Base-by-base conservation (phyloP, 805 yeast genomes). In the Debaryomyces prosopidis region DNA sequence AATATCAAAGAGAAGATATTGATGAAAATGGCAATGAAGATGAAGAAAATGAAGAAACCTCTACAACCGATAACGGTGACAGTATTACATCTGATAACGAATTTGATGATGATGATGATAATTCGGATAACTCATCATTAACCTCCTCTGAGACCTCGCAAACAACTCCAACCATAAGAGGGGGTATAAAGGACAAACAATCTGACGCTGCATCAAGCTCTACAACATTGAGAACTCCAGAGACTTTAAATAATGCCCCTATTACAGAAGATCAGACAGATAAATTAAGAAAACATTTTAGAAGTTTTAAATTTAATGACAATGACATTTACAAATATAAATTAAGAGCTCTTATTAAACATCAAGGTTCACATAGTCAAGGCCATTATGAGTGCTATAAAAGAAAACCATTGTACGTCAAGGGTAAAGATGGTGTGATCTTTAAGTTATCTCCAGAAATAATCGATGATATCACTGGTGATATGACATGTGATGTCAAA, bases 301-400 rank as follows among this genome's bases (percentile, higher is more conserved):
- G 68, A 50, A 46, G 65, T 50, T 55, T 68, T 51, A 65, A 70
- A 49, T 69, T 69, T 59, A 65, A 64, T 52, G 75, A 69, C 7
- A 69, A 71, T 46, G 73, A 69, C 50, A 60, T 59, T 28, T 69
- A 65, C 48, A 75, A 68, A 34, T 90, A 88, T 61, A 70, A 71
- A 48, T 71, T 94, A 31, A 79, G 76, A 49, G 86, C 97, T 0
- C 69, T 89, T 49, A 82, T 94, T 15, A 78, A 90, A 52, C 98
- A 94, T 61, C 81, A 84, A 38, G 99, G 99, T 0, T 82, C 92
- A 1, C 97, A 91, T 63, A 77, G 83, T 16, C 79, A 82, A 36
- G 98, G 98, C 1, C 98, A 91, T 59, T 91, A 90, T 60, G 96
- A 91, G 57, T 88, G 96, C 55, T 89, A 81, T 60, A 83, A 87